phyloP scores from a whole-genome alignment of 163 green algal species.

The Prototheca wickerhamii region DNA sequence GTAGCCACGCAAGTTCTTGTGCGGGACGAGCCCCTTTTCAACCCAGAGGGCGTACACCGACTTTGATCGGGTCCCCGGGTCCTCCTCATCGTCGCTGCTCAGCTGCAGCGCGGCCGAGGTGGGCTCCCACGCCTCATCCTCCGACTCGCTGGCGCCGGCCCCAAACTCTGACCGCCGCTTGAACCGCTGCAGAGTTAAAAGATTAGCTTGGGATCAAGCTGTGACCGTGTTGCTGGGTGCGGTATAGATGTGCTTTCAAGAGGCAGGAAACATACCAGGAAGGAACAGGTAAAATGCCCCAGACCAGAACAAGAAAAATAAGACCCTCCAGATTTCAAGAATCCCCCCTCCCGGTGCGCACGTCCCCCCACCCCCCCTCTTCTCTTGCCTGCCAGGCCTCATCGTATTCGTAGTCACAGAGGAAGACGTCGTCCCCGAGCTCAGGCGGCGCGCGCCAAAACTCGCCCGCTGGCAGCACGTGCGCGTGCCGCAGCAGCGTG shows the following conservation, averaged over 20 bases:
- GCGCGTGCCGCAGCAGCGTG: constrained; percentile 16
- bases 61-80: constrained; percentile 15
- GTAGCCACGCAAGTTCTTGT: background rate
- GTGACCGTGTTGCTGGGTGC: background rate
- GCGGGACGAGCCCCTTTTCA: constrained; percentile 16
- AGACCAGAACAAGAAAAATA: too few relatives aligned
- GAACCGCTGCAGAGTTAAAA: constrained; percentile 31
- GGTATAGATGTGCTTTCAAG: background rate
- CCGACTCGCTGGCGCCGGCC: constrained; percentile 23
- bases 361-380: too few relatives aligned
- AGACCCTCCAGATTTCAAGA: too few relatives aligned
- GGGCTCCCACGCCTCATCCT: constrained; percentile 8
- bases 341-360: too few relatives aligned
- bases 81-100: constrained; percentile 1
- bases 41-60: constrained; percentile 13
- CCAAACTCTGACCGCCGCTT: constrained; percentile 17
- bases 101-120: too few relatives aligned
- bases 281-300: too few relatives aligned
- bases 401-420: constrained; percentile 88
- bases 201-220: background rate
- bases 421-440: constrained; percentile 69
- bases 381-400: constrained; percentile 42
- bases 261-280: too few relatives aligned
- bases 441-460: constrained; percentile 14
- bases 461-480: constrained; percentile 24